These are phyloP conservation scores for Phialophora verrucosa DNA, from an alignment of 2,329 filamentous ascomycete species.

Conservation along the genomic window DNA sequence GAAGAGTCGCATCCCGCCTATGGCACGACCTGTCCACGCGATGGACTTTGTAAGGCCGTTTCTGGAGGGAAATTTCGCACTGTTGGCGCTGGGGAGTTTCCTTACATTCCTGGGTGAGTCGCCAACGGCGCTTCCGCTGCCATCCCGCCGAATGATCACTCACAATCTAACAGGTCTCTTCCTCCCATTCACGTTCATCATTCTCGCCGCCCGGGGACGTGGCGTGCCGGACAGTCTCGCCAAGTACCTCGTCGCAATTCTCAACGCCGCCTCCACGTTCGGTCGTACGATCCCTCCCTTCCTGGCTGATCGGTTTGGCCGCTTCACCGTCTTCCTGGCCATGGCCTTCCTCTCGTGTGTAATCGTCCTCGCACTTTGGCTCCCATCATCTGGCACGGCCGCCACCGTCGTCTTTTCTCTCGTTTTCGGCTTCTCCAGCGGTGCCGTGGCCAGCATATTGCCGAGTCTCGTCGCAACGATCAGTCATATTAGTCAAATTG, in stretches of 20 bases:
- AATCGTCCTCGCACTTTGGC: slow-evolving; percentile 62
- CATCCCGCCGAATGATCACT: neutral
- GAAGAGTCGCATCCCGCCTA: slow-evolving; percentile 57
- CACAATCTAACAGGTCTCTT: slow-evolving; percentile 42
- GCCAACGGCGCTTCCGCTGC: slow-evolving; percentile 28
- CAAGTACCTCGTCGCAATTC: slow-evolving; percentile 60
- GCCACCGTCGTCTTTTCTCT: slow-evolving; percentile 67
- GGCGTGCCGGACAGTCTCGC: slow-evolving; percentile 58
- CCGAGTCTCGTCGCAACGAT: slow-evolving; percentile 73
- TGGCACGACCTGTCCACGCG: slow-evolving; percentile 41
- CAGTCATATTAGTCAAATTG: slow-evolving; percentile 71
- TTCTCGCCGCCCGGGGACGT: slow-evolving; percentile 43
- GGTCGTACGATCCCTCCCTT: slow-evolving; percentile 45
- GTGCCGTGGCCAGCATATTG: slow-evolving; percentile 67
- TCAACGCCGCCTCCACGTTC: slow-evolving; percentile 55
- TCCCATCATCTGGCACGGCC: slow-evolving; percentile 58
- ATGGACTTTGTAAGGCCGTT: slow-evolving; percentile 44
- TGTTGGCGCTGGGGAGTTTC: slow-evolving; percentile 39
- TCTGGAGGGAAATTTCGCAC: slow-evolving; percentile 38
- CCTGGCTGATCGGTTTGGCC: slow-evolving; percentile 42
- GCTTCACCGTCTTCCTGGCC: slow-evolving; percentile 39
- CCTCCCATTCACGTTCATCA: slow-evolving; percentile 41
- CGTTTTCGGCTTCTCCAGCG: slow-evolving; percentile 73
- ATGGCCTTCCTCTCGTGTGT: slow-evolving; percentile 52
- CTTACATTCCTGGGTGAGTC: slow-evolving; percentile 55